Base-by-base conservation (phyloP, 2,329 filamentous ascomycete species). In the Echinosphaeria canescens region DNA sequence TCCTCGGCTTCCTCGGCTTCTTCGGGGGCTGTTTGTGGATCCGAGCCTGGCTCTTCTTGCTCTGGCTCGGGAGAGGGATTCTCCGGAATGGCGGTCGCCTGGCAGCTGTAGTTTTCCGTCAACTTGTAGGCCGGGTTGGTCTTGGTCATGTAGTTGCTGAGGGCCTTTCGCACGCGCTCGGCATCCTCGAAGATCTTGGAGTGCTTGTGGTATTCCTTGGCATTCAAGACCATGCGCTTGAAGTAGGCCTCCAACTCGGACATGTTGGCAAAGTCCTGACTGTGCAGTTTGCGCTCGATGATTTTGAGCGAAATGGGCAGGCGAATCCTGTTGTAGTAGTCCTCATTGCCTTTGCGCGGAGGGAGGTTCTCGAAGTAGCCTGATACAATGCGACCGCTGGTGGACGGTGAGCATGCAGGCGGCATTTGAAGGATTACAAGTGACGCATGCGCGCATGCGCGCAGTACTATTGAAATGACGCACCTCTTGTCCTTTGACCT, bases 61-160 rank as follows among this genome's bases (percentile, higher is more conserved):
- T 47, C 40, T 19, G 14, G 10, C 15, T 26, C 24, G 8, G 14
- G n/a, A n/a, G n/a, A n/a, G n/a, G n/a, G 48, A 12, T 65, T 56
- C n/a, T 57, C 54, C 1, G 74, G 74, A 11, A 84, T 56, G 0
- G 80, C 76, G 2, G 79, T 81, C 5, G 80, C 64, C 24, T 75
- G 58, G 5, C 76, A 74, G 32, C 65, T 60, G 41, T 90, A 88
- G 25, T 53, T 54, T 14, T 62, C 57, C 11, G 59, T 55, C 34
- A 65, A 51, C 33, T 68, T 65, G 46, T 91, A 91, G 11, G 78
- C 79, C 10, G 82, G 81, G 39, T 92, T 91, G 38, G 74, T 63
- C 45, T 76, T 76, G 29, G 72, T 74, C 81, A 91, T 91, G 46
- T 71, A 81, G 40, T 84, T 85, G 44, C 76, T 84, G 22, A 85